Evolutionary conservation across 257 asterid genomes (phyloP).

Genomic region (Nicotiana obtusifolia): DNA sequence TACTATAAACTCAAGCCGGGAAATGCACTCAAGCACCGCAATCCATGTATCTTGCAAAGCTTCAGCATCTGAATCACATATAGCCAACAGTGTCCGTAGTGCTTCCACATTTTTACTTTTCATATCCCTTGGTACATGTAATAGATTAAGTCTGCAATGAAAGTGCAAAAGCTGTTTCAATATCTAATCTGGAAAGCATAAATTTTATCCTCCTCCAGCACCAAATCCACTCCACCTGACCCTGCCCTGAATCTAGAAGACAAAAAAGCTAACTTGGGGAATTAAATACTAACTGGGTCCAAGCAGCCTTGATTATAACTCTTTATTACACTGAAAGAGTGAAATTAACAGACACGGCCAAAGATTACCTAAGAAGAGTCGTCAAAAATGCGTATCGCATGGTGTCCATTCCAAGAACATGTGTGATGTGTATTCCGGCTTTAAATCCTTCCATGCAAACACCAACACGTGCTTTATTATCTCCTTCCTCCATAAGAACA

Average conservation of each 20-base stretch:
- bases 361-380: slow-evolving; percentile 76
- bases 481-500: slow-evolving; percentile 98
- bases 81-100: slow-evolving; percentile 70
- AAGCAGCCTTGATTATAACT: background rate
- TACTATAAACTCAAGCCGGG: slow-evolving; percentile 90
- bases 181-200: slow-evolving; percentile 3
- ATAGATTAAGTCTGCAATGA: slow-evolving; percentile 74
- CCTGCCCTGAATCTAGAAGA: background rate
- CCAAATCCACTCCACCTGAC: background rate
- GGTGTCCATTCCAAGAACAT: slow-evolving; percentile 96
- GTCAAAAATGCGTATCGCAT: slow-evolving; percentile 97
- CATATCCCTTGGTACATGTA: slow-evolving; percentile 98
- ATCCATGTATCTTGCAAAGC: slow-evolving; percentile 98
- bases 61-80: slow-evolving; percentile 82
- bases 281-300: slow-evolving; percentile 1
- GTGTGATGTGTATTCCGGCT: slow-evolving; percentile 92
- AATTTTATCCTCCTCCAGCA: background rate
- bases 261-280: background rate
- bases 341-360: slow-evolving; percentile 8
- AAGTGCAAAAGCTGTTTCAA: slow-evolving; percentile 25
- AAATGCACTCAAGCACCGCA: slow-evolving; percentile 88
- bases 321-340: slow-evolving; percentile 13
- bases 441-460: slow-evolving; percentile 98
- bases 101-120: slow-evolving; percentile 95
- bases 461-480: slow-evolving; percentile 77